phyloP scores from a whole-genome alignment of 1,139 yeast genomes.

The Pichia norvegensis region DNA sequence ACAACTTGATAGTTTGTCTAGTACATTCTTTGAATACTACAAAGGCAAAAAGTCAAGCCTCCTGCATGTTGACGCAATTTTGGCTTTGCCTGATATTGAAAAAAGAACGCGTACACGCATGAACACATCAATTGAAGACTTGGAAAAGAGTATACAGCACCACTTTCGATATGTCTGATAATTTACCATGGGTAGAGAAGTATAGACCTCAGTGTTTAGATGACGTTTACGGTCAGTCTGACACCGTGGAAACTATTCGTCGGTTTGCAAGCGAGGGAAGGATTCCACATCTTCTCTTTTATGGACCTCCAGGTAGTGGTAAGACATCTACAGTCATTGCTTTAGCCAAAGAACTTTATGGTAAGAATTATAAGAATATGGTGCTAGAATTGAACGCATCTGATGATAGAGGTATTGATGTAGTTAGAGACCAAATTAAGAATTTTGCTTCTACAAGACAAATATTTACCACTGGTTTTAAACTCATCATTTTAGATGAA shows the following conservation, averaged over 20 bases:
- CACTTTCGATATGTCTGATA: constrained; percentile 24
- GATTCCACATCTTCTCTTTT: constrained; percentile 82
- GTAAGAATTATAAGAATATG: constrained; percentile 76
- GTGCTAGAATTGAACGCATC: constrained; percentile 86
- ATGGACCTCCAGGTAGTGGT: constrained; percentile 98
- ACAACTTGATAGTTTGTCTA: too few species aligned
- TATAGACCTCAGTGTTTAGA: constrained; percentile 80
- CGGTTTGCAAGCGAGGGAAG: constrained; percentile 77
- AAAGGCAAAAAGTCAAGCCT: too few species aligned
- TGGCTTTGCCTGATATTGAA: too few species aligned
- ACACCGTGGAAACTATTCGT: constrained; percentile 72
- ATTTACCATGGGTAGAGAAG: constrained; percentile 79
- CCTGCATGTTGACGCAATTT: too few species aligned
- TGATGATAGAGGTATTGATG: constrained; percentile 83
- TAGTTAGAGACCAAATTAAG: constrained; percentile 76
- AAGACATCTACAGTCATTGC: constrained; percentile 93
- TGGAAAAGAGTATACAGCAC: too few species aligned
- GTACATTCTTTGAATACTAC: too few species aligned
- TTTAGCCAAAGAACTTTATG: constrained; percentile 84
- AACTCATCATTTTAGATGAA: constrained; percentile 87
- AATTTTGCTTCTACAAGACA: constrained; percentile 87
- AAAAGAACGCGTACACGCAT: not conserved
- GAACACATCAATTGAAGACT: too few species aligned
- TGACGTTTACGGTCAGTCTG: constrained; percentile 88
- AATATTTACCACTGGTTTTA: constrained; percentile 75